A percentile compares a stretch with the other conserved stretches of the same genome.
Evolutionary conservation across 116 monocot species (phyloP).

Genomic region (Dioscorea cayenensis): DNA sequence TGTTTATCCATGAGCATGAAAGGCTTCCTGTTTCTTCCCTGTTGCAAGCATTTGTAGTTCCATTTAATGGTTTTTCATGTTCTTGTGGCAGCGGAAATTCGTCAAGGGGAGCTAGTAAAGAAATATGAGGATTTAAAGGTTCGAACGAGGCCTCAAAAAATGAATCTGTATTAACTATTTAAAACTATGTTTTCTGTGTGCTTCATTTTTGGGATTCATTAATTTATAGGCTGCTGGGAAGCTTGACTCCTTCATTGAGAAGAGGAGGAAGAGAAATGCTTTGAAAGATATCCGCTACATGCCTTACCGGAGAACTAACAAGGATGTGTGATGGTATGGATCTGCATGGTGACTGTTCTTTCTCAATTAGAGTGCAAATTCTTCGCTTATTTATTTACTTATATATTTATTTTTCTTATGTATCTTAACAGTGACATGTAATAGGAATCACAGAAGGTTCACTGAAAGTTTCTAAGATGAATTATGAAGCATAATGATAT

Average conservation of each 20-base stretch:
- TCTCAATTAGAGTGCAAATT: background rate
- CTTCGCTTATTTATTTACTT: background rate
- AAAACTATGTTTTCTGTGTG: background rate
- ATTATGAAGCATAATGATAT: too few species aligned
- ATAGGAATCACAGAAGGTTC: too few species aligned
- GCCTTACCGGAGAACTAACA: constrained; percentile 37
- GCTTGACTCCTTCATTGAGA: constrained; percentile 69
- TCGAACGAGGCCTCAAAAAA: background rate
- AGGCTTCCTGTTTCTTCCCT: too few species aligned
- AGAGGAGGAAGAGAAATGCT: constrained; percentile 75
- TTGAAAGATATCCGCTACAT: constrained; percentile 85
- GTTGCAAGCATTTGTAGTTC: background rate
- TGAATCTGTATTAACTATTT: background rate
- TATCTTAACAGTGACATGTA: background rate
- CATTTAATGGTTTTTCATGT: background rate
- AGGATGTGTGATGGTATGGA: background rate
- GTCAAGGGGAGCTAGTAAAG: constrained; percentile 51
- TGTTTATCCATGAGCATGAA: background rate
- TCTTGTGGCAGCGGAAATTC: constrained; percentile 70
- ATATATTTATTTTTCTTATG: too few species aligned
- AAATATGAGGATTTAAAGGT: constrained; percentile 94
- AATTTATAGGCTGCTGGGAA: constrained; percentile 64
- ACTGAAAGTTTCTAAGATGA: too few species aligned
- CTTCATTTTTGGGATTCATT: background rate
- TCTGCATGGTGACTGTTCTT: background rate